Base-by-base conservation (phyloP, 768 basidiomycete genomes). In the Cystobasidium ongulense region DNA sequence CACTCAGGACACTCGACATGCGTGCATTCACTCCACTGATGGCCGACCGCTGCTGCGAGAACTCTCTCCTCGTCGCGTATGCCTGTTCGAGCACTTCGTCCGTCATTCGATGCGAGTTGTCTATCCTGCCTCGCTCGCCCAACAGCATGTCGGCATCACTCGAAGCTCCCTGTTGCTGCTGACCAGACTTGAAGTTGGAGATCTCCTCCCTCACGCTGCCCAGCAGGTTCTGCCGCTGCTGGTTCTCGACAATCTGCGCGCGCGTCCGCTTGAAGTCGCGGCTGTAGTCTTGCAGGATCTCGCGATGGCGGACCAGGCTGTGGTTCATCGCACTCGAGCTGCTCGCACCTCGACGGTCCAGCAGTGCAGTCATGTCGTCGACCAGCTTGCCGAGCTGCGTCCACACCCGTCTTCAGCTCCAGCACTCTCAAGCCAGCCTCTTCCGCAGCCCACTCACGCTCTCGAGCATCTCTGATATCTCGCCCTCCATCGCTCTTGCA, bases 181-280 rank as follows among this genome's bases (percentile, higher is more conserved):
- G 72, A 1, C 70, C 74, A 21, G 72, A 72, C 74, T 76, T 78
- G 77, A 78, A 79, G 8, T 73, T 71, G 29, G 72, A 74, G 76
- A 98, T 98, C 78, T 99, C 96, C 77, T 94, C 92, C 76, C 94
- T 86, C 1, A 98, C 94, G 8, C 91, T 92, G 54, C 86, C 88
- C 25, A 99, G 85, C 18, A 99, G 83, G 80, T 91, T 95, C 0
- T 88, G 90, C 79, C 92, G 87, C 78, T 94, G 89, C 54, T 94
- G 81, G 0, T 92, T 91, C 71, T 87, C 84, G 77, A 91, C 86
- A 25, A 92, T 87, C 80, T 91, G 94, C 25, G 85, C 83, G 86
- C 92, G 90, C 57, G 93, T 96, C 77, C 95, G 85, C 68, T 84
- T 84, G 75, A 93, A 86, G 81, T 99, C 96, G 57, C 90, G 85